Conservation (phyloP, 2,329 filamentous ascomycete species). For the Tolypocladium inflatum region DNA sequence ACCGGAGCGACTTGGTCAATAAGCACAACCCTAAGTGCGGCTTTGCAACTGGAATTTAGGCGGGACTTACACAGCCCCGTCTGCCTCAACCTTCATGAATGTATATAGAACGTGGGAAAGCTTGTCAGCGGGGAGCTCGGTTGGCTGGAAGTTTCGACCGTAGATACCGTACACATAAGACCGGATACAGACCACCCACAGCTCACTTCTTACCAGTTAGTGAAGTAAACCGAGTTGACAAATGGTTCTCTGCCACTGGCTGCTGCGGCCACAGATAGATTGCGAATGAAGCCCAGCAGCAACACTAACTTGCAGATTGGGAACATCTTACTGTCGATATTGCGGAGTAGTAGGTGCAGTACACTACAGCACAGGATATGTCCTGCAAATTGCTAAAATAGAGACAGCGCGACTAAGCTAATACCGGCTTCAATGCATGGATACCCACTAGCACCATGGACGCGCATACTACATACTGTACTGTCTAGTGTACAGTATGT, state of each 20-base stretch:
- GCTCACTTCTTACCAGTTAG: neutral
- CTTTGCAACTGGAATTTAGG: too few species aligned
- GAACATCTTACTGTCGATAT: neutral
- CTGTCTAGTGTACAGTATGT: too few species aligned
- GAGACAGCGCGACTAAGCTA: too few species aligned
- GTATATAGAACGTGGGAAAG: slow-evolving; percentile 70
- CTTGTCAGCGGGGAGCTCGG: slow-evolving; percentile 57
- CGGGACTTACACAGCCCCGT: slow-evolving; percentile 57
- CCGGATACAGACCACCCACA: neutral
- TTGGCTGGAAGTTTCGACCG: slow-evolving; percentile 60
- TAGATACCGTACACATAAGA: slow-evolving; percentile 53
- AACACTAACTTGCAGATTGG: neutral
- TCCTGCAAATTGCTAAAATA: too few species aligned
- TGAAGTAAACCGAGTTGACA: neutral
- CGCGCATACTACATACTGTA: too few species aligned
- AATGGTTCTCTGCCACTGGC: neutral
- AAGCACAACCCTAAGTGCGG: neutral
- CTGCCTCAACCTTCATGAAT: slow-evolving; percentile 65
- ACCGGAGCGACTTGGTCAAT: slow-evolving; percentile 41
- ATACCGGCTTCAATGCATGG: too few species aligned
- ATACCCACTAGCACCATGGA: too few species aligned
- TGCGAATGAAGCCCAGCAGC: neutral
- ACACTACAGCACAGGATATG: too few species aligned
- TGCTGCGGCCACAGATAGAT: neutral
- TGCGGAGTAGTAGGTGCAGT: too few species aligned